Percentiles rank a stretch among this genome's conserved stretches.
phyloP scores from a whole-genome alignment of 78 protist genomes.

The Neovahlkampfia damariscottae region DNA sequence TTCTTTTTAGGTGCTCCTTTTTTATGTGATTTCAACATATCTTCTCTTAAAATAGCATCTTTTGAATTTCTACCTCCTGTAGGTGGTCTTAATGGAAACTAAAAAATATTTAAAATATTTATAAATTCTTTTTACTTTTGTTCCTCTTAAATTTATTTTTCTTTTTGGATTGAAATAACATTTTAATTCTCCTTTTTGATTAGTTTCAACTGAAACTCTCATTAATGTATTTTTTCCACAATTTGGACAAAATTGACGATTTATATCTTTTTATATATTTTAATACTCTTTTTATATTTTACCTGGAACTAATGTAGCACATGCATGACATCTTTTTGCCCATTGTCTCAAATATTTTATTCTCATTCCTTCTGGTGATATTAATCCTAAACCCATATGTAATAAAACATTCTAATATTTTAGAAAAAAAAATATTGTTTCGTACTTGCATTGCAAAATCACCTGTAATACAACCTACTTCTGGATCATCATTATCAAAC shows the following conservation, averaged over 20 bases:
- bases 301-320: neutral
- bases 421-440: no score
- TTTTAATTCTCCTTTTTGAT: neutral
- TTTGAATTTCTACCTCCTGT: neutral
- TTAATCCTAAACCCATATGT: neutral
- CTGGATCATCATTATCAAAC: neutral
- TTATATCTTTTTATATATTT: no score
- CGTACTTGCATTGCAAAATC: slow-evolving; percentile 12
- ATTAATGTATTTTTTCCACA: neutral
- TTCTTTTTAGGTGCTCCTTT: neutral
- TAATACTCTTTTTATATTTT: neutral
- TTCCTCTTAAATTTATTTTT: neutral
- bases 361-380: neutral
- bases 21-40: neutral
- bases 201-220: neutral
- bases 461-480: neutral
- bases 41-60: neutral
- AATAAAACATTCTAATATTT: neutral
- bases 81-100: neutral
- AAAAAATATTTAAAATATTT: no score
- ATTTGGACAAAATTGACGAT: neutral
- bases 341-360: neutral
- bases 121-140: no score
- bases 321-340: slow-evolving; percentile 1
- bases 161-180: neutral